Conservation (phyloP, 371 early-diverging fungal genomes). For the Batkoa obscura region DNA sequence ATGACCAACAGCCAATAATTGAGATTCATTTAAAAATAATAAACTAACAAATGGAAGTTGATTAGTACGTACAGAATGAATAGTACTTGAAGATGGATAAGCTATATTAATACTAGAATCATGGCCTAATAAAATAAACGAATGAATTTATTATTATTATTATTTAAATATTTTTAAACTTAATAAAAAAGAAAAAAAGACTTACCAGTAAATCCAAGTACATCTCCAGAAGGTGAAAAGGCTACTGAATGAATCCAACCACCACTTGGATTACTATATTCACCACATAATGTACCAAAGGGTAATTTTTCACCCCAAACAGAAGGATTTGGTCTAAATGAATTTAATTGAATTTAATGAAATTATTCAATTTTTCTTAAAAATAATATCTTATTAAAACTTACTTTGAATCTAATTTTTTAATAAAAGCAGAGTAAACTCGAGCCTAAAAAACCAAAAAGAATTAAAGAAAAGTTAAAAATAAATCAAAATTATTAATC, state of each 20-base stretch:
- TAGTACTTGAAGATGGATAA: constrained; percentile 39
- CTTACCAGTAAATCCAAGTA: constrained; percentile 61
- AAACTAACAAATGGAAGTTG: constrained; percentile 61
- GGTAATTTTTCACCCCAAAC: constrained; percentile 91
- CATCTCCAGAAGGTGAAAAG: constrained; percentile 81
- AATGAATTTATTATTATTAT: too few species aligned
- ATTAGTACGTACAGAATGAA: constrained; percentile 33
- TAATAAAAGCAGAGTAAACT: constrained; percentile 88
- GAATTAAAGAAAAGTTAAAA: too few species aligned
- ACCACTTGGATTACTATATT: constrained; percentile 53
- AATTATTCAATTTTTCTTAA: background rate
- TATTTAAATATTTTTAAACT: too few species aligned
- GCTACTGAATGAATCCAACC: constrained; percentile 91
- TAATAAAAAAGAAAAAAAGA: background rate
- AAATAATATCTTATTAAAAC: background rate
- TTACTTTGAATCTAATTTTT: constrained; percentile 81
- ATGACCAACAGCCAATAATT: constrained; percentile 77
- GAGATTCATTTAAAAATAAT: constrained; percentile 52
- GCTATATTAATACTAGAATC: constrained; percentile 66
- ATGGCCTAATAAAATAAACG: constrained; percentile 26
- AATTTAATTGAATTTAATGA: background rate
- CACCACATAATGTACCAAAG: constrained; percentile 83
- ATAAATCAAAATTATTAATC: background rate
- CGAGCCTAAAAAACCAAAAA: constrained; percentile 32
- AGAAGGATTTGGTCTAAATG: constrained; percentile 35